These are phyloP conservation scores for Podaxis sp. DNA, from an alignment of 768 basidiomycete genomes.

Conservation along the genomic window DNA sequence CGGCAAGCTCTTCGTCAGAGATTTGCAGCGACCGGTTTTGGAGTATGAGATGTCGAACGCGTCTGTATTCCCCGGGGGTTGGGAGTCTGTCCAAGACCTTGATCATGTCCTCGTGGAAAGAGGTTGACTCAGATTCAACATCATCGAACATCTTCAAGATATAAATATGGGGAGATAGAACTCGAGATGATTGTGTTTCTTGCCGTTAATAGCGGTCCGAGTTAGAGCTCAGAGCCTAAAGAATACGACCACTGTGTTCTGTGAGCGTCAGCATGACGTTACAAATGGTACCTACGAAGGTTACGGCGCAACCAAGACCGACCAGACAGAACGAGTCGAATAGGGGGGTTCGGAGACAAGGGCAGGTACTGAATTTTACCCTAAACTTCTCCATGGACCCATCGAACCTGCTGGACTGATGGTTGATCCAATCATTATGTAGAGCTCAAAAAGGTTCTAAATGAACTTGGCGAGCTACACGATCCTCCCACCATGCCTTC, in stretches of 20 bases:
- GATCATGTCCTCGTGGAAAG: conserved; percentile 58
- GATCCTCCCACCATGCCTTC: conserved; percentile 39
- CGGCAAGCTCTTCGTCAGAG: conserved; percentile 59
- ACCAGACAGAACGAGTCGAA: not conserved
- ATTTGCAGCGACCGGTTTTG: conserved; percentile 38
- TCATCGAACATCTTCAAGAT: conserved; percentile 24
- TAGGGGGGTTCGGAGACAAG: not conserved
- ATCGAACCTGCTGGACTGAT: too few species aligned
- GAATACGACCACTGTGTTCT: not conserved
- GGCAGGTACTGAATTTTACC: not conserved
- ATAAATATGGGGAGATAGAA: not conserved
- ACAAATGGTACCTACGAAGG: not conserved
- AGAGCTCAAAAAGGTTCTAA: not conserved
- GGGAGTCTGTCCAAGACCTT: conserved; percentile 62
- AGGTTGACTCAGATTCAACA: conserved; percentile 28
- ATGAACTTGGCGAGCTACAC: conserved; percentile 13
- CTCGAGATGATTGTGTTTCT: not conserved
- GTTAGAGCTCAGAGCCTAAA: not conserved
- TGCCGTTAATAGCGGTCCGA: not conserved
- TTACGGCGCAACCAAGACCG: not conserved
- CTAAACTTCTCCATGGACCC: too few species aligned
- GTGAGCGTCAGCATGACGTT: not conserved
- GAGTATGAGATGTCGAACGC: conserved; percentile 61
- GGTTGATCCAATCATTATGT: conserved; percentile 14
- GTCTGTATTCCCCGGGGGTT: conserved; percentile 53